Evolutionary conservation across 768 basidiomycete genomes (phyloP), one percentile per base, ranked within the genome.

Genomic region (Wakefieldia striispora): DNA sequence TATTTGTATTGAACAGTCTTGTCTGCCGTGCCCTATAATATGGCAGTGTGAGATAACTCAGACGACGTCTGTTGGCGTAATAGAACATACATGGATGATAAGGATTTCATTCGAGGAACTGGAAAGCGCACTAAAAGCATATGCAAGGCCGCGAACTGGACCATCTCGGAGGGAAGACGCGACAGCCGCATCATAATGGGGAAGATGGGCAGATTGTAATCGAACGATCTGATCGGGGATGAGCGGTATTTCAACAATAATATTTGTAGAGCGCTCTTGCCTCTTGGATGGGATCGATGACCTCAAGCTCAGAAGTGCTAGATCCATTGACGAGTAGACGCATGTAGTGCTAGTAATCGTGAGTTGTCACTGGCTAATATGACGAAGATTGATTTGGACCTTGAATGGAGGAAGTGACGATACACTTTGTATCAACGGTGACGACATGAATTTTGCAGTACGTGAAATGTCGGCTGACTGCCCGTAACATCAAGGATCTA

Each of bases 381-480:
- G 24, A 27, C 14, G 19, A 52, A 46, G 37, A 43, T 41, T 9
- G 11, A 16, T 24, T 66, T 76, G 49, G 58, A 87, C 85, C 51
- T 79, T 77, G 51, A 83, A 78, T 6, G 83, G 80, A 17, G 72
- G 71, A 57, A 81, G 86, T 12, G 85, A 77, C 0, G 85, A 77
- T 11, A 87, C 57, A 12, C 76, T 72, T 66, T 88, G 86, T n/a
- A 88, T 76, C 13, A 89, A 57, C 0, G 87, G 86, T 3, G 84
- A 82, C 6, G 86, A 87, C 79, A 90, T 86, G 63, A 89, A 82
- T 64, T 84, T 88, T 11, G 82, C 76, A 0, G 88, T 89, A 17
- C 83, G 77, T 26, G 87, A 86, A 52, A 90, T 75, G 62, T 89
- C 88, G 27, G 61, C 62, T 0, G 83, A 74, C 82, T 87, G 8